Conservation (phyloP, 371 early-diverging fungal species). For the Fennellomyces sp. region DNA sequence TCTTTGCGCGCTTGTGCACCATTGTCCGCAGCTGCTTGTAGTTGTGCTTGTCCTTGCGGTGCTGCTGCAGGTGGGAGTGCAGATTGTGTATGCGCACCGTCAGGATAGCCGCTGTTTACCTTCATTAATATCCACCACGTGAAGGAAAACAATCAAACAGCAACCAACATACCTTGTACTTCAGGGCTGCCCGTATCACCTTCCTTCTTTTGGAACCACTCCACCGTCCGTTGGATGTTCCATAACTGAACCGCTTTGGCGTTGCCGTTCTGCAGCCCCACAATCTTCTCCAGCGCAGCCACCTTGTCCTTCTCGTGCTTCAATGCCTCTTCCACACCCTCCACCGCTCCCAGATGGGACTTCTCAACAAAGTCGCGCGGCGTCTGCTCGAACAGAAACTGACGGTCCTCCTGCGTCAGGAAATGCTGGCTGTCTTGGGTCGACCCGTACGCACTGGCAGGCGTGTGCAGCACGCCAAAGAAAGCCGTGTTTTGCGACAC, state of each 20-base stretch:
- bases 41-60: constrained; percentile 88
- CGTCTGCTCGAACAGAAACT: constrained; percentile 60
- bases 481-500: constrained; percentile 41
- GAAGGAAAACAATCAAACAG: constrained; percentile 10
- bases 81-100: constrained; percentile 91
- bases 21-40: constrained; percentile 78
- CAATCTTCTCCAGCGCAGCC: constrained; percentile 75
- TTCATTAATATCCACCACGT: neutral
- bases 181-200: constrained; percentile 93
- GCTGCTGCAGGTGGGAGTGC: constrained; percentile 72
- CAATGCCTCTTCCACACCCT: constrained; percentile 44
- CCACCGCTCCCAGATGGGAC: constrained; percentile 36
- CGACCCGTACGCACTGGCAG: constrained; percentile 39
- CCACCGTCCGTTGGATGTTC: constrained; percentile 77
- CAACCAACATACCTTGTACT: constrained; percentile 78
- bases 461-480: constrained; percentile 44
- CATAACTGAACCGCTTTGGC: constrained; percentile 73
- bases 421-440: constrained; percentile 52
- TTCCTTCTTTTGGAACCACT: constrained; percentile 76
- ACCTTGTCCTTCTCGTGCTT: constrained; percentile 53
- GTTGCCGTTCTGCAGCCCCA: constrained; percentile 80
- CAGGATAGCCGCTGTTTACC: constrained; percentile 80
- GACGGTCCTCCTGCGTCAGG: constrained; percentile 50
- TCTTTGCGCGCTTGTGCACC: constrained; percentile 81
- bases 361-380: constrained; percentile 55